Base-by-base conservation (phyloP, 805 yeast genomes). In the Saccharomyces jurei region DNA sequence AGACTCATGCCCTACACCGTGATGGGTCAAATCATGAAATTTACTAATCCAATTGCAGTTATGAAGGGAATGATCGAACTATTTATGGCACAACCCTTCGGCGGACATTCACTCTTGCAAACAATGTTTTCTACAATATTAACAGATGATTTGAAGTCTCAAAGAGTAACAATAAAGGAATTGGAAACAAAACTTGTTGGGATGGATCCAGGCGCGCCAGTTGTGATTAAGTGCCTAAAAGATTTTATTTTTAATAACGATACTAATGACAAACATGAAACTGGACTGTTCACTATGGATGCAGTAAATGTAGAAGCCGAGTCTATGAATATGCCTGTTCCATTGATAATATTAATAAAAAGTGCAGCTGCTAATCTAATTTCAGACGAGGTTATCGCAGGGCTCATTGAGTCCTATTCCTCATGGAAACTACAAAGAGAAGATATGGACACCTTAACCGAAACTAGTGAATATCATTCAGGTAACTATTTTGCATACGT, bases 41-140 rank as follows among this genome's bases (percentile, higher is more conserved):
- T 86, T 56, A 89, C 98, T 0, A 92, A 92, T 64, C 98, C 99
- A 1, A 81, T 90, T 71, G 81, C 85, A 46, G 83, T 92, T 28
- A 82, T 89, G 73, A 87, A 90, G 57, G 81, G 84, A 25, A 72
- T 92, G 67, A 79, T 91, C 36, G 97, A 89, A 62, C 67, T 92
- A 55, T 82, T 92, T 60, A 81, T 94, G 74, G 88, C 86, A n/a
- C 88, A 83, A 60, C 87, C 89, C 32, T 78, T 83, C 64, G 87
- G 88, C 26, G 78, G 80, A 13, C 77, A 77, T 51, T 85, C 90
- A 0, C 71, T 91, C 21, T 67, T 91, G 48, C 96, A 91, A 58
- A 80, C 83, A 52, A 78, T 89, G 51, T 86, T 91, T 64, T 78
- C 87, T 22, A 82, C 87, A 60, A 77, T 87, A 17, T 69, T 89